A percentile compares a stretch with the other conserved stretches of the same genome.
Conservation (phyloP, 1,284 basidiomycete genomes). For the Pseudozyma pruni region DNA sequence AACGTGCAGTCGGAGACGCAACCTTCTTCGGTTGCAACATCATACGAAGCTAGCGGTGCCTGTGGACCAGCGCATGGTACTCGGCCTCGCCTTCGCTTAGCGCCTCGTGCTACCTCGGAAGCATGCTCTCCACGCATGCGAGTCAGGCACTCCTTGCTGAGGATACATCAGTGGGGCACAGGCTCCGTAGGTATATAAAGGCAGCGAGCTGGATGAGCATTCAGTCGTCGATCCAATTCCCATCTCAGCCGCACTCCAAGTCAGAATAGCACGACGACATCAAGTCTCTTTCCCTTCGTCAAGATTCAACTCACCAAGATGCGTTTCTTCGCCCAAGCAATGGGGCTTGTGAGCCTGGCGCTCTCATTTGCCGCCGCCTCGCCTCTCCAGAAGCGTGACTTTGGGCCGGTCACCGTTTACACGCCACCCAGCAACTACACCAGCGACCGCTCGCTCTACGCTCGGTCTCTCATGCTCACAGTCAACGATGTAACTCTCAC, state of each 20-base stretch:
- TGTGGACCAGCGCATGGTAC: not conserved
- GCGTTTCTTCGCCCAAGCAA: slow-evolving; percentile 9
- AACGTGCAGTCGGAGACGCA: not conserved
- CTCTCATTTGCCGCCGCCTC: slow-evolving; percentile 10
- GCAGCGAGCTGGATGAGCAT: not conserved
- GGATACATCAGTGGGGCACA: no score
- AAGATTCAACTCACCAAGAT: slow-evolving; percentile 1
- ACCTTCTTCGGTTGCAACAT: not conserved
- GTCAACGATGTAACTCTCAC: slow-evolving; percentile 26
- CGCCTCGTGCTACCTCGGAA: slow-evolving; percentile 2
- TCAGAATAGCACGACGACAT: no score
- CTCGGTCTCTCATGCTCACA: slow-evolving; percentile 32
- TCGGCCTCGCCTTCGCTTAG: no score
- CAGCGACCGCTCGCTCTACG: slow-evolving; percentile 32
- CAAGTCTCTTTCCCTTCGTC: not conserved
- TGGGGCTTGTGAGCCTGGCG: slow-evolving; percentile 14
- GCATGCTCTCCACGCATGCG: not conserved
- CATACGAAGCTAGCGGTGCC: no score
- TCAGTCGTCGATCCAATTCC: no score
- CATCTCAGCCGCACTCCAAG: not conserved
- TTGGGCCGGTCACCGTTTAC: slow-evolving; percentile 36
- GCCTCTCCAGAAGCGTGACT: slow-evolving; percentile 29
- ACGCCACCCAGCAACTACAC: slow-evolving; percentile 35
- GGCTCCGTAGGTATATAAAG: no score
- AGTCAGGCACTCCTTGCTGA: no score